Conservation (phyloP, 108 stramenopile species). For the Aurantiochytrium sp. region DNA sequence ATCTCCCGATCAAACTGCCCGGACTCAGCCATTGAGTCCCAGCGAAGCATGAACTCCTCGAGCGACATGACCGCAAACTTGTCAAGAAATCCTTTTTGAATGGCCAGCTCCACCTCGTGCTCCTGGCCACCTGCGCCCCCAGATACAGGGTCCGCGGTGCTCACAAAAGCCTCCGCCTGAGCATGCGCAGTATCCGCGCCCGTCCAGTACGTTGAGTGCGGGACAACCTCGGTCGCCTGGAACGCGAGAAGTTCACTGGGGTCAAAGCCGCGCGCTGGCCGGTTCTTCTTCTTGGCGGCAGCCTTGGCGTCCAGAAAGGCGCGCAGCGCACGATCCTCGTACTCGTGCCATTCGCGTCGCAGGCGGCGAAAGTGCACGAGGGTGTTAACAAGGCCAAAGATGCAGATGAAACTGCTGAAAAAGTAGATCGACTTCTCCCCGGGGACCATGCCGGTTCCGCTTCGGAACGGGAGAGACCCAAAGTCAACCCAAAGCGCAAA, state of each 20-base stretch:
- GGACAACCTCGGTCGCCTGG: neutral
- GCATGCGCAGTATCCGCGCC: no score
- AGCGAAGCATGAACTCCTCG: slow-evolving; percentile 21
- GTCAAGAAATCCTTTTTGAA: neutral
- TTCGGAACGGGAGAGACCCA: neutral
- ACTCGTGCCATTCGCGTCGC: neutral
- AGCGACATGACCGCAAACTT: neutral
- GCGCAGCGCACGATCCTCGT: neutral
- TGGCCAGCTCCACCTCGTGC: neutral
- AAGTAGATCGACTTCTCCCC: neutral
- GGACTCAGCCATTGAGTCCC: slow-evolving; percentile 8
- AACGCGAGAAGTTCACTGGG: neutral
- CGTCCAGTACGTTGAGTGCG: neutral
- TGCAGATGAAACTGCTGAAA: neutral
- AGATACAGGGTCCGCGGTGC: neutral
- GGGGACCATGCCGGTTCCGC: neutral
- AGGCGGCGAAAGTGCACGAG: neutral
- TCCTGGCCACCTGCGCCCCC: neutral
- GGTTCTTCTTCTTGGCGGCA: neutral
- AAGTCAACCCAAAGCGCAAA: neutral
- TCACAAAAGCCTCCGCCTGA: neutral
- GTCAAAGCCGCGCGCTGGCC: neutral
- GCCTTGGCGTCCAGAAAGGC: neutral
- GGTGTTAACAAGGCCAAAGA: neutral
- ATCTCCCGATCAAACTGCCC: neutral